Evolutionary conservation across 495 filamentous ascomycete species (phyloP), one percentile per base, ranked within the genome.

Genomic region (Aspergillus panamensis): DNA sequence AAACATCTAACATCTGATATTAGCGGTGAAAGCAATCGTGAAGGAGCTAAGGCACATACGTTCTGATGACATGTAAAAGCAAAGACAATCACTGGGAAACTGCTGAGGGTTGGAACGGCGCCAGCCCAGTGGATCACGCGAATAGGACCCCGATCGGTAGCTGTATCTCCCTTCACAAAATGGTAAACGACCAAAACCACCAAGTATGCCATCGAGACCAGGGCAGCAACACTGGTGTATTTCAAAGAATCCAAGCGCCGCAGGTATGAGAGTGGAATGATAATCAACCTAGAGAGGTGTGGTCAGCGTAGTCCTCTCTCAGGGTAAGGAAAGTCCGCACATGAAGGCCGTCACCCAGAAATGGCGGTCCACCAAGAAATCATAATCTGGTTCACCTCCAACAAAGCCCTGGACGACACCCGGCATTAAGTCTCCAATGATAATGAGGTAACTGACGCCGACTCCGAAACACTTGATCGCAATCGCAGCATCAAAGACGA

Each of bases 271-370:
- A 98, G 73, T 10, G 94, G 94, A 60, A 97, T 97, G 55, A 98
- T 88, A 59, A 96, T 83, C 61, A 98, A 77, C 89, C 89, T 92
- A 63, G 33, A 12, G 19, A 19, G 42, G 48, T 25, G 53, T 14
- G 25, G 58, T 68, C 48, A 67, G 65, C 49, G 60, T 57, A 44
- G 40, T 55, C 33, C 49, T 58, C 32, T n/a, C 6, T 13, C 37
- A 45, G 30, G 42, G 42, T 2, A 12, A 8, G 40, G 8, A 8
- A 31, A 32, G 17, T 51, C 42, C 85, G 59, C 71, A 91, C 89
- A 97, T 93, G 66, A 97, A 98, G 17, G 83, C 93, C n/a, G 94
- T 97, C 48, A 98, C 87, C 94, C 94, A 98, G 67, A 98, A 97
- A 66, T 90, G 87, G 33, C 95, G 83, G 69, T 98, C 92, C 39